phyloP scores from a whole-genome alignment of 176 grass and related monocot species.

The Oryza officinalis region DNA sequence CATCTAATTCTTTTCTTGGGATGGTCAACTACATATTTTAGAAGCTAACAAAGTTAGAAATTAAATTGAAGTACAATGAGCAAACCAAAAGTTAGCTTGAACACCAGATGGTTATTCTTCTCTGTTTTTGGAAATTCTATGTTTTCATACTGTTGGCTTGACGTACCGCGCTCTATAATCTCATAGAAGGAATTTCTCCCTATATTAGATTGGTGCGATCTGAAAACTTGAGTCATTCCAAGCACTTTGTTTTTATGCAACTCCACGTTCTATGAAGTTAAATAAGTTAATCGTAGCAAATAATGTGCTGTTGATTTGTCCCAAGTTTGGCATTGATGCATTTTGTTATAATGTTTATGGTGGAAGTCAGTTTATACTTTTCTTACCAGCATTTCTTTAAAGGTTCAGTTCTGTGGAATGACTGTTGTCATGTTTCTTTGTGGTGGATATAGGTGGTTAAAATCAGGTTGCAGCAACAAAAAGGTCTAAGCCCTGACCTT shows the following conservation, averaged over 20 bases:
- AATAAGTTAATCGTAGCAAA: background rate
- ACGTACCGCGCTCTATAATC: background rate
- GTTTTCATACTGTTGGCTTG: background rate
- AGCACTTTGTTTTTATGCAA: background rate
- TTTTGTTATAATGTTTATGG: background rate
- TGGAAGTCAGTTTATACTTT: background rate
- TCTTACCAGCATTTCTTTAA: background rate
- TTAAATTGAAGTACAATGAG: background rate
- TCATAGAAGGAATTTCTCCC: background rate
- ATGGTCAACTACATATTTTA: background rate
- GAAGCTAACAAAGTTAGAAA: background rate
- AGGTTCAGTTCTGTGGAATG: background rate
- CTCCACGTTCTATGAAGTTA: background rate
- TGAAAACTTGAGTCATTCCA: background rate
- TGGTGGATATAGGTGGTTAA: conserved; percentile 69
- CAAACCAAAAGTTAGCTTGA: background rate
- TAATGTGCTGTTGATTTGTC: background rate
- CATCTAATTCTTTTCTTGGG: background rate
- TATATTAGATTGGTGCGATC: background rate
- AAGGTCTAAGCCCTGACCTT: conserved; percentile 74
- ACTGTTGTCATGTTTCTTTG: conserved; percentile 21
- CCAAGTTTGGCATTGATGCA: background rate
- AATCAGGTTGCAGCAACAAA: conserved; percentile 90
- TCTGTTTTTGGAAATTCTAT: background rate
- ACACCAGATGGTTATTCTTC: background rate